phyloP scores from a whole-genome alignment of 495 filamentous ascomycete genomes.

The Penicillium atrosanguineum region DNA sequence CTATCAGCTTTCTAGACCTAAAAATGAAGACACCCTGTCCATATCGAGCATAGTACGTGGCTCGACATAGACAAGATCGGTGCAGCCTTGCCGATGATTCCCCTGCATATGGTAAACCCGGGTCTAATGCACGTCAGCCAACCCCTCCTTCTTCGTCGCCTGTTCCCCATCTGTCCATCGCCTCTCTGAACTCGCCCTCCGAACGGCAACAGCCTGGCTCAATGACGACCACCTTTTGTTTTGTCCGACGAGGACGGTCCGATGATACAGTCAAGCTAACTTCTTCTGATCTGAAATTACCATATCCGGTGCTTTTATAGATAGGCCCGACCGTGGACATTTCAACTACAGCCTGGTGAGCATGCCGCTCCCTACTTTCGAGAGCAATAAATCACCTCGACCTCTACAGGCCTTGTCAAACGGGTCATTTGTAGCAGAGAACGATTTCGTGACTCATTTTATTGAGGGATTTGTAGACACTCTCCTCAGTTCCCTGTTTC shows the following conservation, averaged over 20 bases:
- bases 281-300: neutral
- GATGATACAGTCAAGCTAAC: constrained; percentile 7
- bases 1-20: neutral
- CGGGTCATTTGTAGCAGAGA: neutral
- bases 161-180: neutral
- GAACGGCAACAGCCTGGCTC: neutral
- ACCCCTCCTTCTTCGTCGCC: neutral
- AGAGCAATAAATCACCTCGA: constrained; percentile 1
- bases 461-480: neutral
- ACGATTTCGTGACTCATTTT: neutral
- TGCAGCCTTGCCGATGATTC: constrained; percentile 16
- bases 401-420: neutral
- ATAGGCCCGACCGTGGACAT: neutral
- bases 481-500: neutral
- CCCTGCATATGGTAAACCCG: constrained; percentile 8
- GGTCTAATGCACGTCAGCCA: constrained; percentile 8
- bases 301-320: neutral
- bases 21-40: neutral
- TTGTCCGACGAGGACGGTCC: neutral
- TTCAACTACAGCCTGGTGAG: neutral
- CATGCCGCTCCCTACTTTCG: constrained; percentile 8
- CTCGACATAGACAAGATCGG: constrained; percentile 5
- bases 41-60: neutral
- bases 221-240: neutral
- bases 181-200: neutral